phyloP scores from a whole-genome alignment of 202 grass and related monocot genomes.

The Dendrocalamus latiflorus region DNA sequence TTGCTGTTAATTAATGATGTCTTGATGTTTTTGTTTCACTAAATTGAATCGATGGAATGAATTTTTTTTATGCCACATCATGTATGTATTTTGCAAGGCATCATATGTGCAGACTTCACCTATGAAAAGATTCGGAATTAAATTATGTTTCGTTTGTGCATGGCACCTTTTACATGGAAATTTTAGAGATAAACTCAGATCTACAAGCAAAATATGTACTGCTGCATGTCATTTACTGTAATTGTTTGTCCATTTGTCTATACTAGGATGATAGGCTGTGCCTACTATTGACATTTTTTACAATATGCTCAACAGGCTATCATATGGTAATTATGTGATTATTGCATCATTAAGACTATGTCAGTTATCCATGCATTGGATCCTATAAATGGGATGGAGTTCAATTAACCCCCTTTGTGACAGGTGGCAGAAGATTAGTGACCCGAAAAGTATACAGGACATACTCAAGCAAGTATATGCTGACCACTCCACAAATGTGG shows the following conservation, averaged over 20 bases:
- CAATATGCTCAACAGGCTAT: too few relatives aligned
- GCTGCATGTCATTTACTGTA: background rate
- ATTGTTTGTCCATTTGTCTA: background rate
- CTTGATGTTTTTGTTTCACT: background rate
- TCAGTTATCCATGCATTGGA: background rate
- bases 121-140: background rate
- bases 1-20: background rate
- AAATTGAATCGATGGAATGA: background rate
- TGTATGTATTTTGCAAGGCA: background rate
- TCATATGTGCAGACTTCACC: background rate
- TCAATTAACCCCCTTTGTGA: slow-evolving; percentile 24
- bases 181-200: background rate
- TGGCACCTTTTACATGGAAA: background rate
- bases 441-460: too few relatives aligned
- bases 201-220: background rate
- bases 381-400: background rate
- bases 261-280: background rate
- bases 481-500: slow-evolving; percentile 83
- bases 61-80: background rate
- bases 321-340: too few relatives aligned
- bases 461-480: slow-evolving; percentile 95
- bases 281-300: too few relatives aligned
- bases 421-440: slow-evolving; percentile 95
- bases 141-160: background rate
- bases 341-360: background rate